Percentiles rank a stretch among this genome's conserved stretches.
Evolutionary conservation across 1,139 yeast genomes (phyloP).

Genomic region (Arxiozyma slooffiae): DNA sequence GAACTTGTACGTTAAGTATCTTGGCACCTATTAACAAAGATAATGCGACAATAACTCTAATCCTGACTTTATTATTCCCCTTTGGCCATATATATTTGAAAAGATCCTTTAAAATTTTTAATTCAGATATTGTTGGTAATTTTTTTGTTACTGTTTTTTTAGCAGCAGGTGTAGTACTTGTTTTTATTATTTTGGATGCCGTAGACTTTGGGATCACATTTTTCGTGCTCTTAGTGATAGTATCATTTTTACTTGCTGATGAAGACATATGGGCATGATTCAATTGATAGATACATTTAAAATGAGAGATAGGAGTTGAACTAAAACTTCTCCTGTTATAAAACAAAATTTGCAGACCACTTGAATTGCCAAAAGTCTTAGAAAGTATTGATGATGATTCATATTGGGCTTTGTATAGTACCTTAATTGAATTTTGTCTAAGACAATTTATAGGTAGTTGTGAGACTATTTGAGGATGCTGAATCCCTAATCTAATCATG

Average conservation of each 20-base stretch:
- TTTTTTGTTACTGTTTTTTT: constrained; percentile 14
- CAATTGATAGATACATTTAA: neutral
- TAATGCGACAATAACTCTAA: constrained; percentile 69
- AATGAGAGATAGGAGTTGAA: neutral
- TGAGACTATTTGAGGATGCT: neutral
- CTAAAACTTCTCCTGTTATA: neutral
- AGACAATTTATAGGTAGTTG: neutral
- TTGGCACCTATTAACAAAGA: constrained; percentile 68
- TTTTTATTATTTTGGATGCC: constrained; percentile 7
- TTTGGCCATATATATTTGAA: constrained; percentile 86
- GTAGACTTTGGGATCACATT: neutral
- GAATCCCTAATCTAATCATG: neutral
- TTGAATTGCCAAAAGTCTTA: neutral
- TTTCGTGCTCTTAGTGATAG: neutral
- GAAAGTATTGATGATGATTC: neutral
- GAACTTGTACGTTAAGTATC: constrained; percentile 85
- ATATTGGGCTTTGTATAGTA: neutral
- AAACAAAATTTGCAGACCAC: neutral
- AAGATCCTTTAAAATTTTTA: constrained; percentile 52
- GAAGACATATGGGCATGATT: neutral
- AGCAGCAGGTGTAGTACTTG: neutral
- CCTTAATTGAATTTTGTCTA: neutral
- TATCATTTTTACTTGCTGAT: neutral
- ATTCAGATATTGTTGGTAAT: constrained; percentile 38
- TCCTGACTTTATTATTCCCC: constrained; percentile 55